These are phyloP conservation scores for Tieghemostelium lacteum DNA, from an alignment of 78 protist genomes.

Conservation along the genomic window DNA sequence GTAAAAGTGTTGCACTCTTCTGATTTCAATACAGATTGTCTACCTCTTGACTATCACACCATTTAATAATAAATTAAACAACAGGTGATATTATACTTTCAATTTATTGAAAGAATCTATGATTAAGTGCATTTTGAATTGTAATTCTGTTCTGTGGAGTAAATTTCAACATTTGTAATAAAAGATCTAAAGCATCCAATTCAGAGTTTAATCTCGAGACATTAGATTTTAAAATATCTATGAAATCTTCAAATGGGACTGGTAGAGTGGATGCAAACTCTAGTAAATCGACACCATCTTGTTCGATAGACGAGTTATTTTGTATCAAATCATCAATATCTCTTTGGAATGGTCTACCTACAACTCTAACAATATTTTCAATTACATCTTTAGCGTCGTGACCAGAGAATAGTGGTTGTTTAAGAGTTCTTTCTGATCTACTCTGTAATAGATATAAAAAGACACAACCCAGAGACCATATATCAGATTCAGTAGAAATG, in stretches of 20 bases:
- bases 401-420: constrained; percentile 18
- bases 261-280: not conserved
- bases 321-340: constrained; percentile 36
- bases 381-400: constrained; percentile 31
- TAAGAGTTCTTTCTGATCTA: constrained; percentile 14
- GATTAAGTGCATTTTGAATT: not conserved
- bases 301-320: not conserved
- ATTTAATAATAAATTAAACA: too few species aligned
- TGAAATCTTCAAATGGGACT: not conserved
- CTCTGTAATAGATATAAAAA: constrained; percentile 42
- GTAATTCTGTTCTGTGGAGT: not conserved
- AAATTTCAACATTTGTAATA: not conserved
- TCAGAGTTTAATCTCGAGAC: not conserved
- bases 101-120: not conserved
- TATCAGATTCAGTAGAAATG: constrained; percentile 46
- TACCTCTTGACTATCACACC: too few species aligned
- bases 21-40: too few species aligned
- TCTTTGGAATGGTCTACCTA: constrained; percentile 36
- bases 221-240: not conserved
- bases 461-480: constrained; percentile 63
- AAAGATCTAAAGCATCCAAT: not conserved
- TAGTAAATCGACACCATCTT: not conserved
- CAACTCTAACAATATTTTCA: constrained; percentile 26
- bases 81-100: too few species aligned
- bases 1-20: too few species aligned